Evolutionary conservation across 352 stramenopile genomes (phyloP).

Genomic region (Phytophthora kernoviae): DNA sequence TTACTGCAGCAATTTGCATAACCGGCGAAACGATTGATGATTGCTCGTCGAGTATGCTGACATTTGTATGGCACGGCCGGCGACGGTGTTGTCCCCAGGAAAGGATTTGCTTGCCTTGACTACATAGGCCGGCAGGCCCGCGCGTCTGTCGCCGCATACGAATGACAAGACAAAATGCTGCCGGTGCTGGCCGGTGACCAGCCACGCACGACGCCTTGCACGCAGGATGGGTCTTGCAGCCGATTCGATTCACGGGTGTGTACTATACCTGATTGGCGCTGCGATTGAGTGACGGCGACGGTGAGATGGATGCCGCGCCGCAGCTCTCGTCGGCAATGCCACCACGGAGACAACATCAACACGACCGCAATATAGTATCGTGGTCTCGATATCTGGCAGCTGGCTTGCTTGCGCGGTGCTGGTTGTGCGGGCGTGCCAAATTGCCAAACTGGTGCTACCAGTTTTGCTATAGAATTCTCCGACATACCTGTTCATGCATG

Average conservation of each 20-base stretch:
- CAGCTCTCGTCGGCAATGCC: neutral
- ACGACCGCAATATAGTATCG: slow-evolving; percentile 16
- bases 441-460: too few species aligned
- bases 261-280: neutral
- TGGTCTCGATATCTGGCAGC: neutral
- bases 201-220: slow-evolving; percentile 10
- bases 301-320: slow-evolving; percentile 3
- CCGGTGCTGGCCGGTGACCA: slow-evolving; percentile 9
- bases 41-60: neutral
- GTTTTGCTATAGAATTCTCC: too few species aligned
- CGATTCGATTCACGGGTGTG: neutral
- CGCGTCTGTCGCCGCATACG: slow-evolving; percentile 11
- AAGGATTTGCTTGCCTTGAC: slow-evolving; percentile 22
- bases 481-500: too few species aligned
- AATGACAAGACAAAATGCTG: slow-evolving; percentile 11
- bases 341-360: slow-evolving; percentile 11
- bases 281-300: neutral
- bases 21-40: slow-evolving; percentile 14
- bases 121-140: neutral
- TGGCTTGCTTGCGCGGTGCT: slow-evolving; percentile 5
- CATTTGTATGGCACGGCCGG: neutral
- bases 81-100: slow-evolving; percentile 9
- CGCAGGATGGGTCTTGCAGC: slow-evolving; percentile 16
- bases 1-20: slow-evolving; percentile 2
- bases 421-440: too few species aligned